Conservation (phyloP, 495 filamentous ascomycete genomes). For the Aspergillus affinis region DNA sequence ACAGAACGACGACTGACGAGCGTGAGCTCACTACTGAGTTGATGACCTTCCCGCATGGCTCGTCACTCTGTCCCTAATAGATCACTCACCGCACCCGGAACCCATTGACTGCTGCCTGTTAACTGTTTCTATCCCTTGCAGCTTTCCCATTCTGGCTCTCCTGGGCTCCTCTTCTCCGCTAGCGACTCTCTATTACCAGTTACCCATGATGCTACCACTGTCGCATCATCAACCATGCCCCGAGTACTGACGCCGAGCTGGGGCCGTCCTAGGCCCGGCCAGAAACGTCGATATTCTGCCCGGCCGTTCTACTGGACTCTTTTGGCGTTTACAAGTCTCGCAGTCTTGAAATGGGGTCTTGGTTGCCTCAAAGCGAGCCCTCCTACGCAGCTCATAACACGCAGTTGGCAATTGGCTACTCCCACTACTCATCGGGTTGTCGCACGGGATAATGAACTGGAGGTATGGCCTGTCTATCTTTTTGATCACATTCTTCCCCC, state of each 20-base stretch:
- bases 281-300: conserved; percentile 35
- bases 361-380: conserved; percentile 5
- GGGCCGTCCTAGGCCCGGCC: conserved; percentile 24
- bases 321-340: conserved; percentile 31
- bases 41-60: neutral
- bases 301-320: conserved; percentile 39
- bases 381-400: neutral
- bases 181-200: conserved; percentile 3
- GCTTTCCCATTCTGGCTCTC: neutral
- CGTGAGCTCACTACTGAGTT: neutral
- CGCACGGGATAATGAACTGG: conserved; percentile 31
- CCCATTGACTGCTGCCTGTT: neutral
- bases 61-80: neutral
- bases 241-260: conserved; percentile 23
- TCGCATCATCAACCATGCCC: conserved; percentile 25
- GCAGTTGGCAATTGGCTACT: neutral
- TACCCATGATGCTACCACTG: conserved; percentile 31
- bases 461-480: conserved; percentile 29
- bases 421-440: conserved; percentile 15
- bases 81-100: neutral
- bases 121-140: neutral
- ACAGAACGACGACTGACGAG: neutral
- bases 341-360: conserved; percentile 27
- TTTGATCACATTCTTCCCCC: neutral
- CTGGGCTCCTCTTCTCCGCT: conserved; percentile 8